These are phyloP conservation scores for Nyctanthes arbortristis DNA, from an alignment of 257 asterid species.

Conservation along the genomic window DNA sequence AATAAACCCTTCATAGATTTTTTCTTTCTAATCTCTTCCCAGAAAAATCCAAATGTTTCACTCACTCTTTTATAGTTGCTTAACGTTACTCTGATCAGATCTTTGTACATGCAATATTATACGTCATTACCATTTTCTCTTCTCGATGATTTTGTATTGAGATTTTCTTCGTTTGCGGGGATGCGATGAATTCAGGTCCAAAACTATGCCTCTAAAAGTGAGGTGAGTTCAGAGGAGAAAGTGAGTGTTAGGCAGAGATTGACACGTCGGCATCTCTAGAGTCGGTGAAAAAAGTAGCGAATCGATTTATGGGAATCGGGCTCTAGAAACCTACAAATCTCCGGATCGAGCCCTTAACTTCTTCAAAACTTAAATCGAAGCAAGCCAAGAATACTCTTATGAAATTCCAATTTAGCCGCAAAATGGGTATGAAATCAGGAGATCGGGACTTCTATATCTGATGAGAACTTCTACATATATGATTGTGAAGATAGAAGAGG, in stretches of 20 bases:
- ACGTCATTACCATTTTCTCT: background rate
- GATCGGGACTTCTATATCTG: too few species aligned
- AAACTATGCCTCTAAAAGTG: background rate
- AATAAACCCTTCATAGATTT: background rate
- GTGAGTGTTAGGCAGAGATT: constrained; percentile 48
- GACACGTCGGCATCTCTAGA: constrained; percentile 95
- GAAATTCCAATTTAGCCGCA: too few species aligned
- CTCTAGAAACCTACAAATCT: constrained; percentile 90
- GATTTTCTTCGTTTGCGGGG: background rate
- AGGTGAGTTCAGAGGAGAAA: constrained; percentile 1
- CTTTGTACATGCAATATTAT: too few species aligned
- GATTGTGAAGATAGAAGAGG: too few species aligned
- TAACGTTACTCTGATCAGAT: constrained; percentile 23
- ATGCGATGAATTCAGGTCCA: constrained; percentile 20
- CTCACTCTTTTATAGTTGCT: background rate
- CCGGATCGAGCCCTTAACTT: too few species aligned
- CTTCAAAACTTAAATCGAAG: too few species aligned
- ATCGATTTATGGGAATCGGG: constrained; percentile 85
- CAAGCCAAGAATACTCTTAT: too few species aligned
- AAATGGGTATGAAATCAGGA: too few species aligned
- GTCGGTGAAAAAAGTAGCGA: constrained; percentile 95
- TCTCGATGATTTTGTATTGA: background rate
- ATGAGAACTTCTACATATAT: too few species aligned
- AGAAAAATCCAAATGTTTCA: constrained; percentile 33
- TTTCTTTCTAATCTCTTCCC: background rate